phyloP scores from a whole-genome alignment of 306 rosid genomes.

The Styphnolobium japonicum region DNA sequence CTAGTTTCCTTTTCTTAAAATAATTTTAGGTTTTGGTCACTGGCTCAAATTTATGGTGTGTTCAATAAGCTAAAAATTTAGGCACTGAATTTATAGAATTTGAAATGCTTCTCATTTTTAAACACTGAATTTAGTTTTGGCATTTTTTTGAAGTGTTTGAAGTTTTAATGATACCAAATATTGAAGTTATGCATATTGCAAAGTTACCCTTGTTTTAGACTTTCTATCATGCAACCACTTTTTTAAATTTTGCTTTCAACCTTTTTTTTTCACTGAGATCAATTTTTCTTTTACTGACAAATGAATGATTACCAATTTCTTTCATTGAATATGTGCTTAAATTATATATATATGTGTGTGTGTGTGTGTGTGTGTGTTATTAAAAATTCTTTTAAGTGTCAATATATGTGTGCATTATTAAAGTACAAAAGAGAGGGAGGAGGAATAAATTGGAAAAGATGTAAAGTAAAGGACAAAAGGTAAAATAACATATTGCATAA shows the following conservation, averaged over 20 bases:
- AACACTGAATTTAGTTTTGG: not conserved
- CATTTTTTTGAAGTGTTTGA: too few relatives aligned
- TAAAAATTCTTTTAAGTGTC: not conserved
- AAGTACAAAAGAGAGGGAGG: not conserved
- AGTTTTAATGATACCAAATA: not conserved
- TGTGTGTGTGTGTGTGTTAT: too few relatives aligned
- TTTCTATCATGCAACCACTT: not conserved
- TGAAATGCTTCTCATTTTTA: constrained; percentile 15
- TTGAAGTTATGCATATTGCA: constrained; percentile 1
- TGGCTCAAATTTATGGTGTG: constrained; percentile 15
- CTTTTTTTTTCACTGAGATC: not conserved
- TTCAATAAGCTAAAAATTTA: not conserved
- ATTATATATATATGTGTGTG: too few relatives aligned
- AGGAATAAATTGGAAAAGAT: not conserved
- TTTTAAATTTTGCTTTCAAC: not conserved
- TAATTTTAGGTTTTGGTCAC: not conserved
- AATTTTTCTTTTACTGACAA: not conserved
- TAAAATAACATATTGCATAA: not conserved
- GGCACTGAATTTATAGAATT: constrained; percentile 16
- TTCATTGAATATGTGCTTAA: not conserved
- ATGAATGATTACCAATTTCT: not conserved
- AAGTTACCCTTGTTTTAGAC: not conserved
- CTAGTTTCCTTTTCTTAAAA: not conserved
- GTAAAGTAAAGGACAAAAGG: not conserved
- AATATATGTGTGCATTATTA: not conserved